These are phyloP conservation scores for Pisolithus albus DNA, from an alignment of 768 basidiomycete genomes.

Conservation along the genomic window DNA sequence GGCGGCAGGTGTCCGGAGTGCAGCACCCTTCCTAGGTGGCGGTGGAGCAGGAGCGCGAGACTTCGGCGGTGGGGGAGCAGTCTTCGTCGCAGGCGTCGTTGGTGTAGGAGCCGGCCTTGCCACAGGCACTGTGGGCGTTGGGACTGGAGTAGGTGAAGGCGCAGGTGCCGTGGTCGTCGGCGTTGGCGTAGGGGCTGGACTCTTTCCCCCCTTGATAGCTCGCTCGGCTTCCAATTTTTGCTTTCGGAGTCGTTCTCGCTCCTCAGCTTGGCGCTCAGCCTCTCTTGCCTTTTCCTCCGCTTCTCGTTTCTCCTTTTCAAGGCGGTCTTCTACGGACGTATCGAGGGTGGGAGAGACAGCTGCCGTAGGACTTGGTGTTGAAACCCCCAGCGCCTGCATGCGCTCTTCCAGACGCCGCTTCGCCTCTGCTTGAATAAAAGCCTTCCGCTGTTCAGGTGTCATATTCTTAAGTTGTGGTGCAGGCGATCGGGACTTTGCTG, in stretches of 20 bases:
- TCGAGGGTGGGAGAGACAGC: conserved; percentile 54
- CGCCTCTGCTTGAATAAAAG: conserved; percentile 73
- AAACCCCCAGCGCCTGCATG: conserved; percentile 77
- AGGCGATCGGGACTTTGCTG: conserved; percentile 52
- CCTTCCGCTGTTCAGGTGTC: conserved; percentile 78
- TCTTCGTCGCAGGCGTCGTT: conserved; percentile 26
- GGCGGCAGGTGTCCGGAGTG: conserved; percentile 13
- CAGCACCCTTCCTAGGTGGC: conserved; percentile 19
- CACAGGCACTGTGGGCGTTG: conserved; percentile 23
- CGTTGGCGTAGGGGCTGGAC: conserved; percentile 32
- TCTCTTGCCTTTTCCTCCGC: conserved; percentile 77
- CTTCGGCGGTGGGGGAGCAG: conserved; percentile 31
- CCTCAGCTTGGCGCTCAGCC: conserved; percentile 78
- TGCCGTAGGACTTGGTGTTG: conserved; percentile 29
- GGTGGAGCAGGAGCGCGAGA: conserved; percentile 34
- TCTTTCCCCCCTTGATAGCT: conserved; percentile 45
- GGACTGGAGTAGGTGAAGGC: conserved; percentile 30
- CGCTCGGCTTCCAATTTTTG: conserved; percentile 74
- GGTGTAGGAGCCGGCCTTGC: conserved; percentile 28
- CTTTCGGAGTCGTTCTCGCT: conserved; percentile 63
- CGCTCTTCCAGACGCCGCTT: conserved; percentile 77
- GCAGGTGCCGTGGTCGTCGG: conserved; percentile 34
- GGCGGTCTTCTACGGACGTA: conserved; percentile 74
- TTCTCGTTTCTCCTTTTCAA: conserved; percentile 82
- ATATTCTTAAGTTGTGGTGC: conserved; percentile 62